Base-by-base conservation (phyloP, 495 filamentous ascomycete genomes). In the Recurvomyces mirabilis region DNA sequence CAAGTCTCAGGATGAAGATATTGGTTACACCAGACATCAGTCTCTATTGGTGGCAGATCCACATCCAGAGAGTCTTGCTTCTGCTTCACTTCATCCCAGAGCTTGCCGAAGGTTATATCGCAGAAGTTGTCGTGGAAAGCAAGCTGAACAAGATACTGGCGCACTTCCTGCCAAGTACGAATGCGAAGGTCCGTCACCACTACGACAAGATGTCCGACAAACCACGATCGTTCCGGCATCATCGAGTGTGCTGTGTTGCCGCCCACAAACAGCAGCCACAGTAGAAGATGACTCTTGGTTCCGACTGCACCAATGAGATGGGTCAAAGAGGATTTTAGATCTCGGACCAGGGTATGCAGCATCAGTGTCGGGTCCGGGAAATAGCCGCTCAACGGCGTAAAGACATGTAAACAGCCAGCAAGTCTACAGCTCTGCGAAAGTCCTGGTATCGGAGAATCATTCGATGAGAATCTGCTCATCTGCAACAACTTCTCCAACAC, bases 181-280 rank as follows among this genome's bases (percentile, higher is more conserved):
- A 53, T 48, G 5, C 26, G 43, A 4, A 53, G 26, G 24, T 53
- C 50, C 13, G 38, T 42, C 17, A 47, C 38, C 2, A 47, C 45
- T 5, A 44, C 38, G 10, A 53, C 44, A 3, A 53, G 25, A 13
- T 53, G 43, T 4, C 45, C 50, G 20, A 53, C 39, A 24, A 43
- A 53, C 50, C 50, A 53, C 11, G 32, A 32, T 6, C 44, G 37
- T 17, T 53, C 50, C 14, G 50, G 50, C 50, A 53, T 48, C 6
- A 22, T 22, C n/a, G n/a, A n/a, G 22, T 42, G 40, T 23, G 50
- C 50, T 2, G 50, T 47, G 2, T 47, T 47, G 1, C 43, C 50
- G 15, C 50, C 50, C 20, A 53, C 50, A 15, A 34, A 43, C 21
- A 53, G 28, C 13, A 53, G 44, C 50, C 50, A 53, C 20, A 47